Percentiles rank a stretch among this genome's conserved stretches.
Conservation (phyloP, 495 filamentous ascomycete species). For the Parathielavia hyrcaniae region DNA sequence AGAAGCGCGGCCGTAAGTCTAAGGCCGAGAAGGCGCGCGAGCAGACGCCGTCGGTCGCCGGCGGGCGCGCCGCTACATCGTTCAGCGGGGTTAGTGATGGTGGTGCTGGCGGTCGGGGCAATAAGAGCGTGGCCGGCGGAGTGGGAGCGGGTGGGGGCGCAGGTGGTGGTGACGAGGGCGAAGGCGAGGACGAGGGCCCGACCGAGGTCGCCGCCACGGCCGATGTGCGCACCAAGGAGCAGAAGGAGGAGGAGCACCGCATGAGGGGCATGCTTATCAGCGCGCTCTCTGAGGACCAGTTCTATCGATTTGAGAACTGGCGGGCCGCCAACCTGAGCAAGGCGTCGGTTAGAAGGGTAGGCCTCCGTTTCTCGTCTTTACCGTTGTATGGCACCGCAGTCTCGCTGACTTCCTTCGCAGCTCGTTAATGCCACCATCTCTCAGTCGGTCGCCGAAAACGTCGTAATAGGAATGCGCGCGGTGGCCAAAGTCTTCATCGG, state of each 20-base stretch:
- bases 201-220: conserved; percentile 60
- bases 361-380: conserved; percentile 10
- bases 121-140: conserved; percentile 28
- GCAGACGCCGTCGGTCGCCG: conserved; percentile 43
- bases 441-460: conserved; percentile 72
- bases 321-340: conserved; percentile 59
- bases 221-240: conserved; percentile 57
- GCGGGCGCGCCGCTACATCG: conserved; percentile 45
- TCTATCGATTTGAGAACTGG: conserved; percentile 65
- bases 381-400: background rate
- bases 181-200: conserved; percentile 60
- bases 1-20: conserved; percentile 61
- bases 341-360: conserved; percentile 38
- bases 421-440: conserved; percentile 84
- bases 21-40: conserved; percentile 53
- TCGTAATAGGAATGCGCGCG: conserved; percentile 72
- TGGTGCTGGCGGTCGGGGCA: conserved; percentile 29
- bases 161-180: conserved; percentile 44
- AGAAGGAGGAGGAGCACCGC: conserved; percentile 62
- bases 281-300: conserved; percentile 62
- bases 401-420: conserved; percentile 34
- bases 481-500: conserved; percentile 81
- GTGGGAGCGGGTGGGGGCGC: conserved; percentile 7
- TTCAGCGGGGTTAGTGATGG: conserved; percentile 41
- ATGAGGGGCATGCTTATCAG: conserved; percentile 56